These are phyloP conservation scores for Globisporangium uncinulatum DNA, from an alignment of 352 stramenopile species.

Conservation along the genomic window DNA sequence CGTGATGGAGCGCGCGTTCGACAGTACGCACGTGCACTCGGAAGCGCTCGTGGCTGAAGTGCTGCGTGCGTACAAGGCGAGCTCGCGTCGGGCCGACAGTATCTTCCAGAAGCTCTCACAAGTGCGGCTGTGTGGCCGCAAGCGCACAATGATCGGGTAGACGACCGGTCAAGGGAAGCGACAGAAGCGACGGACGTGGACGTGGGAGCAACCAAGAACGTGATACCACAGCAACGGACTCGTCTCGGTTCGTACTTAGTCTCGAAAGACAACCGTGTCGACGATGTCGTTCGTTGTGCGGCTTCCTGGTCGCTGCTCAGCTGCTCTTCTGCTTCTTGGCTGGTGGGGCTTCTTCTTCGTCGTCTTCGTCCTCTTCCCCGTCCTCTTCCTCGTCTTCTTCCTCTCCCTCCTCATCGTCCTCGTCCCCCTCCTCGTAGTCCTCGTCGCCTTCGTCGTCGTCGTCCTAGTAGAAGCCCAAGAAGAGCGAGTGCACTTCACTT, in stretches of 20 bases:
- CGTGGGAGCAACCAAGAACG: too few relatives aligned
- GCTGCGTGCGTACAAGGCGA: conserved; percentile 82
- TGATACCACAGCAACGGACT: too few relatives aligned
- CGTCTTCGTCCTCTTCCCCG: conserved; percentile 23
- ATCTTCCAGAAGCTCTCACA: conserved; percentile 86
- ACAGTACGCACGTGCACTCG: conserved; percentile 86
- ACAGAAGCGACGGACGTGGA: not conserved
- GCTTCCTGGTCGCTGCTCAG: too few relatives aligned
- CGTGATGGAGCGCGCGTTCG: conserved; percentile 91
- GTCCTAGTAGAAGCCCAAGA: conserved; percentile 2
- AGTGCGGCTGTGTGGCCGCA: conserved; percentile 84
- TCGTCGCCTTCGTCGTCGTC: conserved; percentile 13
- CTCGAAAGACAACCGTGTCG: too few relatives aligned
- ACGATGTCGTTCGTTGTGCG: too few relatives aligned
- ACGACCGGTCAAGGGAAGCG: not conserved
- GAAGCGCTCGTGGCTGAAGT: conserved; percentile 80
- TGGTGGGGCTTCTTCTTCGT: conserved; percentile 38
- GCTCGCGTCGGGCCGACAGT: conserved; percentile 61
- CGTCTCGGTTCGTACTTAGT: too few relatives aligned
- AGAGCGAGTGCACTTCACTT: not conserved
- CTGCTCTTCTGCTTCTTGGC: too few relatives aligned
- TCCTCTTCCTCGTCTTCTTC: conserved; percentile 29
- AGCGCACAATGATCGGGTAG: conserved; percentile 90
- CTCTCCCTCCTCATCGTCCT: conserved; percentile 28
- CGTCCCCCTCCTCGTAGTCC: conserved; percentile 21